Base-by-base conservation (phyloP, 2,329 filamentous ascomycete genomes). In the Epichloe hybrida region DNA sequence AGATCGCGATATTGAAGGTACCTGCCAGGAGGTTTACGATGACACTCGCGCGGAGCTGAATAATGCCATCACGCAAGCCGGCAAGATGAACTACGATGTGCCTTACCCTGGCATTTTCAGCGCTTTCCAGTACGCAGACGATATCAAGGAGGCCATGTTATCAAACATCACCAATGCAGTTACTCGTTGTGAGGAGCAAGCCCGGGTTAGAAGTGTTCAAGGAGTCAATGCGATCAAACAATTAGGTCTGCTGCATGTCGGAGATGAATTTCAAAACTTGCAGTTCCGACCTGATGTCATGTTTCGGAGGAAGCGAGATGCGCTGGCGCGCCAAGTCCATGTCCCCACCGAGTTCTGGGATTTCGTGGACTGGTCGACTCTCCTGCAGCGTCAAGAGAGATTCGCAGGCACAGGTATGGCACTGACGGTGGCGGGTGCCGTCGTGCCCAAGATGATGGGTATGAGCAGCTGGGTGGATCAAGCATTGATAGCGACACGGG, bases 351-450 rank as follows among this genome's bases (percentile, higher is more conserved):
- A 98, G 62, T 59, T 95, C 0, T 86, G 77, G 77, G 93, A 98
- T 69, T 97, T 98, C 73, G 87, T 98, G 60, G 93, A 98, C 66
- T 75, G 89, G 66, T 76, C 81, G 17, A 86, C 81, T 11, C 70
- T 97, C 5, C 77, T 95, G 71, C 88, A 96, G 62, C 79, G 83
- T 50, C 91, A 97, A 65, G 93, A 98, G 68, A 98, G 97, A 74
- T 76, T 94, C 51, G 90, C 91, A 5, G 88, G 91, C 39, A 94
- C 90, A 3, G 86, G 93, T 56, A 90, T 98, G 84, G 93, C 91
- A 5, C 76, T 98, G 62, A 98, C 93, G 1, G 79, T 95, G 37
- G 86, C 86, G 9, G 90, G 88, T 51, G 88, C 95, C 2, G 74
- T 97, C 4, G 88, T 91, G 51, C 80, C 85, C 46, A 79, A 88